Conservation (phyloP, 2,329 filamentous ascomycete species). For the Aotearoamyces nothofagi region DNA sequence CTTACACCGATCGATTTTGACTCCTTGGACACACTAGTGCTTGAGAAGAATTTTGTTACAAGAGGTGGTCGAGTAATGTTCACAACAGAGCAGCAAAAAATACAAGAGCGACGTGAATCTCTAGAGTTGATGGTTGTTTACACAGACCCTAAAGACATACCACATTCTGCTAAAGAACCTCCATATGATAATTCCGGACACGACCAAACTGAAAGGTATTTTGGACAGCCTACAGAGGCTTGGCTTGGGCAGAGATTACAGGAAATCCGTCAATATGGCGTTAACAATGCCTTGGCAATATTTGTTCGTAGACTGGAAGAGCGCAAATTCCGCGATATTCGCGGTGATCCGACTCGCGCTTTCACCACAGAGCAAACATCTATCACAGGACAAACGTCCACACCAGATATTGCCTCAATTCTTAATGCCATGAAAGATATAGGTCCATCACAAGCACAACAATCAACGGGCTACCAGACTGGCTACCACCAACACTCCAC, state of each 20-base stretch:
- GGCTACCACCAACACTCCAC: conserved; percentile 1
- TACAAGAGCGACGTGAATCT: conserved; percentile 40
- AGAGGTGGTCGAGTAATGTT: conserved; percentile 36
- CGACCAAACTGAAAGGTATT: conserved; percentile 1
- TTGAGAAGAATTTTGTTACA: conserved; percentile 34
- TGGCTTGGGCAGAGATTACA: conserved; percentile 16
- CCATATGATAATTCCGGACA: conserved; percentile 6
- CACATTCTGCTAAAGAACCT: conserved; percentile 19
- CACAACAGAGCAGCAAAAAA: conserved; percentile 37
- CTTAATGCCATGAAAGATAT: conserved; percentile 1
- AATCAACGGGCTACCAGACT: neutral
- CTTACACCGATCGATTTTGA: conserved; percentile 31
- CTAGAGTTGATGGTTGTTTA: conserved; percentile 38
- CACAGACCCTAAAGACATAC: conserved; percentile 19
- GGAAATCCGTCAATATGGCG: conserved; percentile 16
- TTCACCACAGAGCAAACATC: neutral
- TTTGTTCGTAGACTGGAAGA: conserved; percentile 9
- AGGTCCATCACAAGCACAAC: neutral
- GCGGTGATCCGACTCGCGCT: conserved; percentile 3
- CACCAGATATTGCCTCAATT: neutral
- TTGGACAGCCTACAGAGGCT: conserved; percentile 12
- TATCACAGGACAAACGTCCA: neutral
- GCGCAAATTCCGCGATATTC: no score
- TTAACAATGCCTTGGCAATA: conserved; percentile 11
- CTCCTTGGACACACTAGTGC: conserved; percentile 16